These are phyloP conservation scores for Xerocomus spinulosus DNA, from an alignment of 768 basidiomycete genomes.

Conservation along the genomic window DNA sequence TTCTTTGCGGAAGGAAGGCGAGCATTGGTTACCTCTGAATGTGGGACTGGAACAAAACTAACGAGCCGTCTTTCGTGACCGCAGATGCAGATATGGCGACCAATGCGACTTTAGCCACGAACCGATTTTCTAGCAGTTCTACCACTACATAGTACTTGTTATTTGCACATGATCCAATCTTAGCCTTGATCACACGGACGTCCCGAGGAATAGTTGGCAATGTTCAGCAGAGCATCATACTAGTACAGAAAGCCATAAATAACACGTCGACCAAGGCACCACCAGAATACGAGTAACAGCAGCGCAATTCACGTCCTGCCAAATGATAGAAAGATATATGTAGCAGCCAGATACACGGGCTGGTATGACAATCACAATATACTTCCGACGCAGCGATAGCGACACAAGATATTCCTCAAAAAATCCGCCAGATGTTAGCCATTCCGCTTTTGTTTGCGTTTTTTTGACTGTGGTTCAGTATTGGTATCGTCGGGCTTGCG, in stretches of 20 bases:
- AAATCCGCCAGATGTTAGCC: constrained; percentile 33
- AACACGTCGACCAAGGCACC: constrained; percentile 26
- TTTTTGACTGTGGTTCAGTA: constrained; percentile 45
- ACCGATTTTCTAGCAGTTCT: constrained; percentile 30
- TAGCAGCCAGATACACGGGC: constrained; percentile 20
- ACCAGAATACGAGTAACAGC: constrained; percentile 25
- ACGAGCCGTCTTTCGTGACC: constrained; percentile 40
- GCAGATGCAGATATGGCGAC: constrained; percentile 87
- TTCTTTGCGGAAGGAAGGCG: constrained; percentile 91
- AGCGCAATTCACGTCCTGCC: constrained; percentile 22
- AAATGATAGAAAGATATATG: constrained; percentile 29
- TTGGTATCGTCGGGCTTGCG: constrained; percentile 45
- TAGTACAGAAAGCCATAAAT: constrained; percentile 37
- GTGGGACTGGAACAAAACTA: constrained; percentile 31
- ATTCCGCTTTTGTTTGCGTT: constrained; percentile 57
- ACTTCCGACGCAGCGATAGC: constrained; percentile 27
- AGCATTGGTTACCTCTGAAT: constrained; percentile 51
- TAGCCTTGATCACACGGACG: background rate
- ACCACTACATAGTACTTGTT: background rate
- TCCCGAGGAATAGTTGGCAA: constrained; percentile 14
- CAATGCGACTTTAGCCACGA: constrained; percentile 83
- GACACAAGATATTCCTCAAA: constrained; percentile 34
- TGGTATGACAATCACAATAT: constrained; percentile 27
- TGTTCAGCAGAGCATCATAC: constrained; percentile 22
- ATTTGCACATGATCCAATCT: constrained; percentile 11